These are phyloP conservation scores for Aspergillus hancockii DNA, from an alignment of 495 filamentous ascomycete species.

Conservation along the genomic window DNA sequence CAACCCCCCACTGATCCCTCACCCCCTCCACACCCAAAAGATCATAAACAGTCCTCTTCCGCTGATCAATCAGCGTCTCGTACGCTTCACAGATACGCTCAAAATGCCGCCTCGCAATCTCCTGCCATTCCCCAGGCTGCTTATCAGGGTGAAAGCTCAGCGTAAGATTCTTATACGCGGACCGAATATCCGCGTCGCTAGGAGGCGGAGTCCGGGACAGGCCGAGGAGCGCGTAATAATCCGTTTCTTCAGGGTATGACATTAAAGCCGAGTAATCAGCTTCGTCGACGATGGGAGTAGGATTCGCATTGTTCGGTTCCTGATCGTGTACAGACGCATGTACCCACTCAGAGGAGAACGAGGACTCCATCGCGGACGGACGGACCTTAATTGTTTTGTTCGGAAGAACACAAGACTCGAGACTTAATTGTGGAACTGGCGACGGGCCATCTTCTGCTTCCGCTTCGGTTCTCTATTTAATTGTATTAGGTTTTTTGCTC, in stretches of 20 bases:
- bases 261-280: constrained; percentile 5
- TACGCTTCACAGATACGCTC: constrained; percentile 53
- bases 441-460: background rate
- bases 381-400: background rate
- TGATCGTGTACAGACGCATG: background rate
- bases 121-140: constrained; percentile 49
- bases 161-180: constrained; percentile 52
- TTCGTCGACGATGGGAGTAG: constrained; percentile 8
- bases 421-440: background rate
- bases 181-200: constrained; percentile 50
- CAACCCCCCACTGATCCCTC: constrained; percentile 39
- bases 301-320: background rate
- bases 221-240: constrained; percentile 56
- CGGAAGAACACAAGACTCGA: background rate
- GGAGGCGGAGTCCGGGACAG: constrained; percentile 46
- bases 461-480: background rate
- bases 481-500: background rate
- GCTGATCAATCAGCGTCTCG: constrained; percentile 55
- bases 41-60: constrained; percentile 59
- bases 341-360: too few species aligned
- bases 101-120: constrained; percentile 51
- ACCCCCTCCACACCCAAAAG: constrained; percentile 47
- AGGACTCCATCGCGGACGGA: too few species aligned
- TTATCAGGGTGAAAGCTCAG: constrained; percentile 62
- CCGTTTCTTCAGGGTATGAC: constrained; percentile 33